Conservation (phyloP, 768 basidiomycete species). For the Tricholoma matsutake region DNA sequence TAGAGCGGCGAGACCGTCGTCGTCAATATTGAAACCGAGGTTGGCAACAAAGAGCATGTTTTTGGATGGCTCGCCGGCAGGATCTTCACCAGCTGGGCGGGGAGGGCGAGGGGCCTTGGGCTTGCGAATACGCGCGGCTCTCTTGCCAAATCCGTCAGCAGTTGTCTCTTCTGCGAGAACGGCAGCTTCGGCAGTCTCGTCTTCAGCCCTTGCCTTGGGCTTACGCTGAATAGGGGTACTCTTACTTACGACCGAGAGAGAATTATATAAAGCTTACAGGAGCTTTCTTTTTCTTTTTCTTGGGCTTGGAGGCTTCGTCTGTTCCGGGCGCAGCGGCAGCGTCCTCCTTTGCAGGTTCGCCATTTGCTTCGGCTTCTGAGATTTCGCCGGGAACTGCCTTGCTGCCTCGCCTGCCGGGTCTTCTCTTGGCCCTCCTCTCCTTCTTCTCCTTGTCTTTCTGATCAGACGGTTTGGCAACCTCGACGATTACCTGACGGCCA, state of each 20-base stretch:
- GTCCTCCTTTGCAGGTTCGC: conserved; percentile 62
- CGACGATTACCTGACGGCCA: conserved; percentile 84
- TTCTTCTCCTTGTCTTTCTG: conserved; percentile 83
- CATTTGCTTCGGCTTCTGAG: conserved; percentile 86
- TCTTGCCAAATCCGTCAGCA: conserved; percentile 40
- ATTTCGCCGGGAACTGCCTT: conserved; percentile 88
- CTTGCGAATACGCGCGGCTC: conserved; percentile 53
- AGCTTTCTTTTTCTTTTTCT: conserved; percentile 80
- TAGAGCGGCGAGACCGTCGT: conserved; percentile 71
- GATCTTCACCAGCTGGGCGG: conserved; percentile 79
- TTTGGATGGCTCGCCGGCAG: conserved; percentile 84
- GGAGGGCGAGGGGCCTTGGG: conserved; percentile 52
- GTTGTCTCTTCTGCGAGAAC: conserved; percentile 35
- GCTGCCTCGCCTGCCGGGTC: conserved; percentile 80
- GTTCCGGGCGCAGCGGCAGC: conserved; percentile 51
- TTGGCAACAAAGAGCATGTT: conserved; percentile 95
- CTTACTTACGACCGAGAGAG: conserved; percentile 11
- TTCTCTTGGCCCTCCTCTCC: conserved; percentile 76
- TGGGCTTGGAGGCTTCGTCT: conserved; percentile 73
- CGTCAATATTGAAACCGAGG: conserved; percentile 92
- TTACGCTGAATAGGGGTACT: conserved; percentile 47
- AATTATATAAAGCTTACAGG: conserved; percentile 40
- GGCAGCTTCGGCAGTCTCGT: conserved; percentile 35
- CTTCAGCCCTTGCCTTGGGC: conserved; percentile 48
- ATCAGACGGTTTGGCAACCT: conserved; percentile 89